phyloP scores from a whole-genome alignment of 371 early-diverging fungal species.

The Basidiobolus meristosporus region DNA sequence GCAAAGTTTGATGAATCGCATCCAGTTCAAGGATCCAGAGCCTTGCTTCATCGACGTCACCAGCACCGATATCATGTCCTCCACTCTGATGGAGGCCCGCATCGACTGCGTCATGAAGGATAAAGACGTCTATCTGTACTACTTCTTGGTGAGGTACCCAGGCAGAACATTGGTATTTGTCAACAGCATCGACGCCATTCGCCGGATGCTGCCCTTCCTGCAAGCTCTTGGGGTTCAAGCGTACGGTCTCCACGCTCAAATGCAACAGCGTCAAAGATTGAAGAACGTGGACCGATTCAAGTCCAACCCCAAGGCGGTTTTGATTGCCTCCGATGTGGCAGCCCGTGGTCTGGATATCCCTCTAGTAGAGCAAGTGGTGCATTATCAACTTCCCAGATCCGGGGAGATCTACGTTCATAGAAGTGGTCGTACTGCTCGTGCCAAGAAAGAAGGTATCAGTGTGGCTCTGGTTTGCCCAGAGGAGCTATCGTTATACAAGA shows the following conservation, averaged over 20 bases:
- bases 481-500: constrained; percentile 55
- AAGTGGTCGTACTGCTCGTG: constrained; percentile 81
- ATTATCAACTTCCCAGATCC: constrained; percentile 72
- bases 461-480: constrained; percentile 66
- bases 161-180: constrained; percentile 87
- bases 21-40: constrained; percentile 50
- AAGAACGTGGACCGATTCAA: constrained; percentile 80
- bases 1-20: constrained; percentile 33
- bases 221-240: constrained; percentile 43
- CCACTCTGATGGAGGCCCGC: constrained; percentile 49
- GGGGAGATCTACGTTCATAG: constrained; percentile 77
- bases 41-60: constrained; percentile 56
- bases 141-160: constrained; percentile 65
- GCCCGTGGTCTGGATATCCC: constrained; percentile 83
- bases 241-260: constrained; percentile 72
- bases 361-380: constrained; percentile 62
- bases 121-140: constrained; percentile 79
- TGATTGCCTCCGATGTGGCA: constrained; percentile 84
- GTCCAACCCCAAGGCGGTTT: constrained; percentile 33
- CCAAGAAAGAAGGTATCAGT: constrained; percentile 61
- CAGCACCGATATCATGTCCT: constrained; percentile 35
- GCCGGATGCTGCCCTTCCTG: constrained; percentile 69
- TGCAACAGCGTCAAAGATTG: constrained; percentile 87
- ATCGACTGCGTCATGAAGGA: constrained; percentile 69
- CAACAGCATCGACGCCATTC: constrained; percentile 81